A percentile compares a stretch with the other conserved stretches of the same genome.
Evolutionary conservation across 306 rosid genomes (phyloP).

Genomic region (Dicorynia guianensis): DNA sequence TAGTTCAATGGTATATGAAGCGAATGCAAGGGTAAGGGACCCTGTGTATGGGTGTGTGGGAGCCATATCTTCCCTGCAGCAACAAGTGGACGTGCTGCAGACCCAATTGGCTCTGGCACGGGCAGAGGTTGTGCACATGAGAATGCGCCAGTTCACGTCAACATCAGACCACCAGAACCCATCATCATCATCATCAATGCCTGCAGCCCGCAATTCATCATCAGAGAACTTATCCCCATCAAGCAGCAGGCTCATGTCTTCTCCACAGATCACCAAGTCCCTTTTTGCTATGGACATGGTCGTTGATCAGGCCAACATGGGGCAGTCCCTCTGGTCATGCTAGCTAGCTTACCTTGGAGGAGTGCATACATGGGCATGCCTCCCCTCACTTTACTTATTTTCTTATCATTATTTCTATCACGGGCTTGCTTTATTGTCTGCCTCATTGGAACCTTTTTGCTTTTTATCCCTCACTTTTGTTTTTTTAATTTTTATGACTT

Average conservation of each 20-base stretch:
- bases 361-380: slow-evolving; percentile 24
- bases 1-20: slow-evolving; percentile 96
- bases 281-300: slow-evolving; percentile 67
- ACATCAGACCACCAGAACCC: slow-evolving; percentile 24
- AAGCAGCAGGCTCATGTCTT: slow-evolving; percentile 38
- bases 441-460: slow-evolving; percentile 31
- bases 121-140: slow-evolving; percentile 84
- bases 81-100: slow-evolving; percentile 81
- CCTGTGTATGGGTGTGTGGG: slow-evolving; percentile 97
- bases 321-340: slow-evolving; percentile 82
- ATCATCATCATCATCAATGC: neutral
- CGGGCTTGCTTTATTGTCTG: slow-evolving; percentile 63
- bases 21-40: slow-evolving; percentile 91
- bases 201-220: slow-evolving; percentile 30
- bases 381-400: slow-evolving; percentile 41
- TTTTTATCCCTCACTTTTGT: slow-evolving; percentile 1
- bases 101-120: slow-evolving; percentile 80
- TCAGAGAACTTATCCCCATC: slow-evolving; percentile 31
- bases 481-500: slow-evolving; percentile 19
- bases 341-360: slow-evolving; percentile 43
- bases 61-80: slow-evolving; percentile 89
- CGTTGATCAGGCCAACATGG: slow-evolving; percentile 65
- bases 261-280: slow-evolving; percentile 60
- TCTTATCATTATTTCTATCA: slow-evolving; percentile 41
- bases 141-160: slow-evolving; percentile 53